Evolutionary conservation across 331 rosid species (phyloP), one percentile per base, ranked within the genome.

Genomic region (Spiraea crenata): DNA sequence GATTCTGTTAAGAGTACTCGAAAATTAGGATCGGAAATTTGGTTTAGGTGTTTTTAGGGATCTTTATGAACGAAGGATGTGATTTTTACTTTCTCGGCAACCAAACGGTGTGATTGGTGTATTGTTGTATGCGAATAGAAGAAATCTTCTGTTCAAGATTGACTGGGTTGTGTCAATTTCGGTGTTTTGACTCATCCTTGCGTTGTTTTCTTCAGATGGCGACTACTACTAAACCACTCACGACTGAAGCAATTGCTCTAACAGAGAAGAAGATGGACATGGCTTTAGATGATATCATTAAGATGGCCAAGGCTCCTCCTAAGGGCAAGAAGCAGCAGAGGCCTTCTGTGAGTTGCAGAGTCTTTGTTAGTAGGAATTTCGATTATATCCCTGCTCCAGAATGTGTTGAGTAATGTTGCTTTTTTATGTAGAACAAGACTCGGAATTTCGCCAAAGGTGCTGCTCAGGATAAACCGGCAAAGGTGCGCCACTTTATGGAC

Each of bases 181-280:
- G 31, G 2, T 55, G 16, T 31, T 31, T n/a, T 16, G 51, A 69
- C 44, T 41, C 3, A 48, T 40, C 41, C 9, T 38, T 55, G 0
- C 65, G 64, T 67, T 20, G 31, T 25, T 55, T 25, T 37, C 16
- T 72, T 41, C 78, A 89, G 93, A 95, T 95, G 99, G 92, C 83
- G 47, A 73, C 92, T 4, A 91, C 83, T 42, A 73, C 92, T 4
- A 91, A 91, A 76, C 96, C 97, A 41, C 89, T 86, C 67, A 82
- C 90, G n/a, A 83, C 87, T 0, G 84, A 87, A 76, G 83, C 95
- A 2, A 85, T 95, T 77, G 99, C 97, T 10, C 85, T 91, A 38
- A 91, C 99, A 7, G 99, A 91, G 88, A 91, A 95, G 93, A 95
- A 95, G 85, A 88, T 95, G 97, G 96, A 89, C 81, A 95, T 95